Evolutionary conservation across 2,329 filamentous ascomycete genomes (phyloP).

Genomic region (Chaetothyriales sp.): DNA sequence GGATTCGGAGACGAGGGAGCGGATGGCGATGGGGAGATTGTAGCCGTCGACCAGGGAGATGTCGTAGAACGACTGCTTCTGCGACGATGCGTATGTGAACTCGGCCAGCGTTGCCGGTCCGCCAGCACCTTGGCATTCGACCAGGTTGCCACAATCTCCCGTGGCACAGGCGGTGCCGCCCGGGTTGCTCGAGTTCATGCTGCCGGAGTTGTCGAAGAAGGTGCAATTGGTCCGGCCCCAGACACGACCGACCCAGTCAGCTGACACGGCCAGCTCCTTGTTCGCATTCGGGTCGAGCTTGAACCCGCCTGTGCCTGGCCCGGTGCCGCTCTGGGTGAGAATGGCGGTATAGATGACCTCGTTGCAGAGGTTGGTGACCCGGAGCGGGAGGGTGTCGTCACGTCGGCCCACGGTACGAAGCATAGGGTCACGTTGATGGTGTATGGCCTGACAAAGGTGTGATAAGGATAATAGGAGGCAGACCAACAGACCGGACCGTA

Average conservation of each 20-base stretch:
- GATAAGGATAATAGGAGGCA: neutral
- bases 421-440: conserved; percentile 18
- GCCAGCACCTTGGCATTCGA: conserved; percentile 56
- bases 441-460: conserved; percentile 3
- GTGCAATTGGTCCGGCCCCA: conserved; percentile 78
- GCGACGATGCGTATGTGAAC: conserved; percentile 50
- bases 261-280: conserved; percentile 46
- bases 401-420: conserved; percentile 14
- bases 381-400: conserved; percentile 39
- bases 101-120: conserved; percentile 65
- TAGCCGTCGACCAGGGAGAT: conserved; percentile 76
- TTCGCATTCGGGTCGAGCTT: conserved; percentile 46
- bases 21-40: conserved; percentile 43
- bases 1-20: conserved; percentile 29
- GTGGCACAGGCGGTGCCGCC: conserved; percentile 49
- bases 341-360: conserved; percentile 64
- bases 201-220: conserved; percentile 55
- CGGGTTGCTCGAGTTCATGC: conserved; percentile 33
- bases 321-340: conserved; percentile 54
- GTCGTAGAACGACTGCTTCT: conserved; percentile 61
- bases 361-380: conserved; percentile 56
- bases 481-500: neutral
- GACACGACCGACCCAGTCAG: conserved; percentile 65
- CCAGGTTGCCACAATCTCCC: conserved; percentile 57
- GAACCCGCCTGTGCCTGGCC: conserved; percentile 54